Conservation (phyloP, 1,284 basidiomycete species). For the Puccinia polysora region DNA sequence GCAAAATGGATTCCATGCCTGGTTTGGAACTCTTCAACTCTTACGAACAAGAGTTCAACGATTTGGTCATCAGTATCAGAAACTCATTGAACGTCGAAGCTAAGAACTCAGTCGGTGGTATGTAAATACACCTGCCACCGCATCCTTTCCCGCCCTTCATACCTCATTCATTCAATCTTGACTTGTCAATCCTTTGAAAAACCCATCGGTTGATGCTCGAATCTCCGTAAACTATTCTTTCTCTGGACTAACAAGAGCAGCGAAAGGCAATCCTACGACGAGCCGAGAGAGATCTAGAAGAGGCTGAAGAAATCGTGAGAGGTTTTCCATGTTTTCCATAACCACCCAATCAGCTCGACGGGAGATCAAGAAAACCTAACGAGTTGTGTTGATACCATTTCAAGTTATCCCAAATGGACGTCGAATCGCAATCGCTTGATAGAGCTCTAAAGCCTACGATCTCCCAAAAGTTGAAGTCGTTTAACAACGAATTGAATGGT, state of each 20-base stretch:
- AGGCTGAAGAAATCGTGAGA: constrained; percentile 91
- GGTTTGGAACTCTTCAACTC: constrained; percentile 41
- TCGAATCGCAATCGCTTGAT: constrained; percentile 94
- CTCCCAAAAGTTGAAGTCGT: constrained; percentile 65
- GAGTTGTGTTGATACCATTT: background rate
- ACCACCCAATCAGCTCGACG: background rate
- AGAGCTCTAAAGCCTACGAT: constrained; percentile 72
- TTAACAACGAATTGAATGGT: constrained; percentile 67
- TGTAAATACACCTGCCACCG: background rate
- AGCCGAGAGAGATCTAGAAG: constrained; percentile 92
- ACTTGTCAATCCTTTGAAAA: background rate
- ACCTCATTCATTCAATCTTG: background rate
- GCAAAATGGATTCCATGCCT: constrained; percentile 27
- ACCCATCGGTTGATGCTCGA: background rate
- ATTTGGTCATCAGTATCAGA: constrained; percentile 34
- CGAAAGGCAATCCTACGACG: constrained; percentile 74
- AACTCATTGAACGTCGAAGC: constrained; percentile 27
- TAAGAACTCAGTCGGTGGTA: constrained; percentile 39
- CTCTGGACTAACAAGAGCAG: constrained; percentile 61
- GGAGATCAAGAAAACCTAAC: background rate
- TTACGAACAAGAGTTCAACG: constrained; percentile 43
- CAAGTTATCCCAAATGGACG: constrained; percentile 96
- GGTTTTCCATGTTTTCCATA: background rate
- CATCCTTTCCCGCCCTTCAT: background rate
- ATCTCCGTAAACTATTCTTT: background rate